Percentiles rank a stretch among this genome's conserved stretches.
Evolutionary conservation across 106 monocot genomes (phyloP).

Genomic region (Triglochin maritima): DNA sequence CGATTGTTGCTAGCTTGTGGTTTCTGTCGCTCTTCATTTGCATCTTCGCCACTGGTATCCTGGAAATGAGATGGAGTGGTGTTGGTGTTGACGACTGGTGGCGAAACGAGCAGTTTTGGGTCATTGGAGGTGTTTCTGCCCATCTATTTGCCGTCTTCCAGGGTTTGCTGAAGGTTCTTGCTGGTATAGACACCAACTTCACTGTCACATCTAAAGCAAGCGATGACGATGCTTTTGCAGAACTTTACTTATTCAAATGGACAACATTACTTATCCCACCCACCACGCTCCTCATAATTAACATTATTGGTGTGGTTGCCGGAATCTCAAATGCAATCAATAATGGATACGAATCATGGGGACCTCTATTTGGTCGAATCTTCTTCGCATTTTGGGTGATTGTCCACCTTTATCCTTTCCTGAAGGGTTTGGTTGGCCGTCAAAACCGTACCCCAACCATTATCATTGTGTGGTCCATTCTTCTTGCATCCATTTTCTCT

Average conservation of each 20-base stretch:
- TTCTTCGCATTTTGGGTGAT: slow-evolving; percentile 85
- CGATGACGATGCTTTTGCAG: slow-evolving; percentile 57
- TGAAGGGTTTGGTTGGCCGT: slow-evolving; percentile 64
- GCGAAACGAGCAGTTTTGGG: slow-evolving; percentile 22
- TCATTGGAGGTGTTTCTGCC: slow-evolving; percentile 61
- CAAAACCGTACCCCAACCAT: slow-evolving; percentile 71
- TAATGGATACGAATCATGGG: slow-evolving; percentile 85
- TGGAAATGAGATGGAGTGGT: slow-evolving; percentile 19
- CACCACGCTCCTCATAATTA: slow-evolving; percentile 52
- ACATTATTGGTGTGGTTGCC: slow-evolving; percentile 67
- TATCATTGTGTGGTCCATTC: slow-evolving; percentile 75
- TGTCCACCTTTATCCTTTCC: slow-evolving; percentile 70
- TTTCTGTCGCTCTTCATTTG: slow-evolving; percentile 12
- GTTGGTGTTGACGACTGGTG: slow-evolving; percentile 15
- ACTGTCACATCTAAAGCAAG: slow-evolving; percentile 60
- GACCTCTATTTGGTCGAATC: slow-evolving; percentile 57
- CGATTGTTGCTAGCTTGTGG: slow-evolving; percentile 13
- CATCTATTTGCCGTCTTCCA: slow-evolving; percentile 64
- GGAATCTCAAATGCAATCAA: slow-evolving; percentile 72
- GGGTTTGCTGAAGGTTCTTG: slow-evolving; percentile 57
- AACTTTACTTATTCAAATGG: slow-evolving; percentile 69
- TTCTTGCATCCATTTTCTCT: slow-evolving; percentile 72
- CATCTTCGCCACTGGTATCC: slow-evolving; percentile 13
- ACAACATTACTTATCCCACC: slow-evolving; percentile 70
- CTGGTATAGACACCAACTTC: slow-evolving; percentile 68